Conservation (phyloP, 164 flowering plant species). For the Vitis rotundifolia region DNA sequence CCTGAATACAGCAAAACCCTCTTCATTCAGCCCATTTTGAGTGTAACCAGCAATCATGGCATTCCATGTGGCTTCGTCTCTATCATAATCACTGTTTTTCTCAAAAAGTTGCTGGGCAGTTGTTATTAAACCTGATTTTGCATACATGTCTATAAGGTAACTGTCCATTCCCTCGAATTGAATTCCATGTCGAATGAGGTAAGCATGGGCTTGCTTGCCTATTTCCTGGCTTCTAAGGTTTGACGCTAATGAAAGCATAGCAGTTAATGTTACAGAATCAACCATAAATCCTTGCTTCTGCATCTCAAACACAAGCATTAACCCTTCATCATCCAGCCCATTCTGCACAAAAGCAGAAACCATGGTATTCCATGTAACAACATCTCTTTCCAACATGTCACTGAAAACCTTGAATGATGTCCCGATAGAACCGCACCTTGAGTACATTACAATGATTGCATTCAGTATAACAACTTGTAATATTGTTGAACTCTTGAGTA, state of each 20-base stretch:
- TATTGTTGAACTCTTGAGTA: slow-evolving; percentile 43
- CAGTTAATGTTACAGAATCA: slow-evolving; percentile 70
- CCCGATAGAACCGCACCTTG: slow-evolving; percentile 62
- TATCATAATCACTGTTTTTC: slow-evolving; percentile 18
- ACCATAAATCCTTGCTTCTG: slow-evolving; percentile 56
- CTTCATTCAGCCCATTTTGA: slow-evolving; percentile 60
- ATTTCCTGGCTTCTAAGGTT: slow-evolving; percentile 57
- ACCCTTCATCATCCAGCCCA: slow-evolving; percentile 73
- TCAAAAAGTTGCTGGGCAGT: slow-evolving; percentile 50
- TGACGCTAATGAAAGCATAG: slow-evolving; percentile 85
- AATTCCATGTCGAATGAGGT: slow-evolving; percentile 69
- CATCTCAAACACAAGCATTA: slow-evolving; percentile 83
- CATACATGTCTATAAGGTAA: slow-evolving; percentile 89
- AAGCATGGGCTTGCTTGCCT: slow-evolving; percentile 83
- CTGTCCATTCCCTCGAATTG: slow-evolving; percentile 79
- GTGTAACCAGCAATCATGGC: slow-evolving; percentile 74
- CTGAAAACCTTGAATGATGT: slow-evolving; percentile 60
- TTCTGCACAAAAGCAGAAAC: slow-evolving; percentile 76
- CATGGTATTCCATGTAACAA: slow-evolving; percentile 93
- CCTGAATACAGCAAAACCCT: slow-evolving; percentile 50
- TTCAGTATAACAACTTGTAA: slow-evolving; percentile 45
- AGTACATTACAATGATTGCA: slow-evolving; percentile 75
- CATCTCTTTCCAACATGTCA: slow-evolving; percentile 71
- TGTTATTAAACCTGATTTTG: slow-evolving; percentile 69
- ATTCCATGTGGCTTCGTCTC: slow-evolving; percentile 92